Evolutionary conservation across 2,329 filamentous ascomycete genomes (phyloP).

Genomic region (Leptographium flavum): DNA sequence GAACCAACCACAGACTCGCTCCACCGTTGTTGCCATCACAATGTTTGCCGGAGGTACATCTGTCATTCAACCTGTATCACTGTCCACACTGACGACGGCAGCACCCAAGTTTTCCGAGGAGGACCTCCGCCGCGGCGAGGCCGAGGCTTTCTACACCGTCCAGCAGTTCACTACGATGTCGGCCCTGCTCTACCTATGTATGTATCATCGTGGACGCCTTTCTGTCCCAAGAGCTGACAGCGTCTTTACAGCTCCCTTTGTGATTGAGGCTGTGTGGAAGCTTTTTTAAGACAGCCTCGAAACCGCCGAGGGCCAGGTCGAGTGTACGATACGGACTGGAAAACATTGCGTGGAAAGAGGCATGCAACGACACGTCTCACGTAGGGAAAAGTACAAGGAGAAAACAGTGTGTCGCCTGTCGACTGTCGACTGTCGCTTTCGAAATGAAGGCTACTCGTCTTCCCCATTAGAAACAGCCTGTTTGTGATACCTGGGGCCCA

Average conservation of each 20-base stretch:
- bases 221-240: neutral
- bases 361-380: too few relatives aligned
- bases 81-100: neutral
- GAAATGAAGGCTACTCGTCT: neutral
- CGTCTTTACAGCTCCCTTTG: slow-evolving; percentile 35
- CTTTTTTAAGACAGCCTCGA: slow-evolving; percentile 15
- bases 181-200: slow-evolving; percentile 64
- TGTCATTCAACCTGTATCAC: slow-evolving; percentile 1
- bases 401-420: neutral
- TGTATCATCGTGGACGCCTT: slow-evolving; percentile 17
- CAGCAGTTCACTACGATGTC: slow-evolving; percentile 52
- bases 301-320: neutral
- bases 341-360: too few relatives aligned
- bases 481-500: neutral
- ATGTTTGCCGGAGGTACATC: slow-evolving; percentile 52
- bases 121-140: slow-evolving; percentile 57
- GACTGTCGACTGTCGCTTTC: neutral
- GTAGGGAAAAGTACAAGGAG: neutral
- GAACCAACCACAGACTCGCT: neutral
- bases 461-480: neutral
- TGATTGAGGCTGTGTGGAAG: slow-evolving; percentile 31
- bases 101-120: slow-evolving; percentile 49
- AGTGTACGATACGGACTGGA: neutral
- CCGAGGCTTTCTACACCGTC: slow-evolving; percentile 51
- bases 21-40: slow-evolving; percentile 12